Percentiles rank a stretch among this genome's conserved stretches.
Evolutionary conservation across 1,284 basidiomycete species (phyloP).

Genomic region (Ganoderma lingzhi): DNA sequence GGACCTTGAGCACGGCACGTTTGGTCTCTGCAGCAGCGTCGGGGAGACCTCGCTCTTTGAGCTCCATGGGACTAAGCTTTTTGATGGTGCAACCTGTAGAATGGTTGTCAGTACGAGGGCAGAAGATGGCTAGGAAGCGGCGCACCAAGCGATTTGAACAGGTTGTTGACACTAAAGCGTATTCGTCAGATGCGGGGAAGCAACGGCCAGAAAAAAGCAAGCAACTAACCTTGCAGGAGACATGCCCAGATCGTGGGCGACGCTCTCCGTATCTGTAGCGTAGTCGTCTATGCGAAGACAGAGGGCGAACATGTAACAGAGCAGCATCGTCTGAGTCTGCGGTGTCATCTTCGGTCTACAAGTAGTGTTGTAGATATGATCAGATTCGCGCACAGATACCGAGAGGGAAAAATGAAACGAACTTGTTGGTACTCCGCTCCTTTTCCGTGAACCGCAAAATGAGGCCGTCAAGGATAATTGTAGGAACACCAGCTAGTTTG

Average conservation of each 20-base stretch:
- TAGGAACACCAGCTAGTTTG: slow-evolving; percentile 67
- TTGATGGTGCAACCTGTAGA: slow-evolving; percentile 73
- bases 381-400: neutral
- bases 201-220: neutral
- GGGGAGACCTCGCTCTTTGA: slow-evolving; percentile 71
- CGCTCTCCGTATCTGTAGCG: slow-evolving; percentile 67
- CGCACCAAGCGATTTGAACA: slow-evolving; percentile 46
- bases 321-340: slow-evolving; percentile 71
- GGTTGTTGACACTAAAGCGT: slow-evolving; percentile 36
- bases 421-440: slow-evolving; percentile 69
- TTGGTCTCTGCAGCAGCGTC: slow-evolving; percentile 66
- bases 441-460: slow-evolving; percentile 84
- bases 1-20: slow-evolving; percentile 76
- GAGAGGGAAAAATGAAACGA: slow-evolving; percentile 34
- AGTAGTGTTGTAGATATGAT: slow-evolving; percentile 13
- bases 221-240: slow-evolving; percentile 63
- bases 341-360: slow-evolving; percentile 74
- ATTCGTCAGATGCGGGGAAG: slow-evolving; percentile 20
- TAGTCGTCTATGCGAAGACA: slow-evolving; percentile 83
- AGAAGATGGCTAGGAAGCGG: neutral
- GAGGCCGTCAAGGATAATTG: slow-evolving; percentile 75
- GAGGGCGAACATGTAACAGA: slow-evolving; percentile 82
- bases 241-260: slow-evolving; percentile 81
- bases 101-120: slow-evolving; percentile 1
- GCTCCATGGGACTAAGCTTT: slow-evolving; percentile 65